phyloP scores from a whole-genome alignment of 768 basidiomycete genomes.

The Leccinum subgranulosum region DNA sequence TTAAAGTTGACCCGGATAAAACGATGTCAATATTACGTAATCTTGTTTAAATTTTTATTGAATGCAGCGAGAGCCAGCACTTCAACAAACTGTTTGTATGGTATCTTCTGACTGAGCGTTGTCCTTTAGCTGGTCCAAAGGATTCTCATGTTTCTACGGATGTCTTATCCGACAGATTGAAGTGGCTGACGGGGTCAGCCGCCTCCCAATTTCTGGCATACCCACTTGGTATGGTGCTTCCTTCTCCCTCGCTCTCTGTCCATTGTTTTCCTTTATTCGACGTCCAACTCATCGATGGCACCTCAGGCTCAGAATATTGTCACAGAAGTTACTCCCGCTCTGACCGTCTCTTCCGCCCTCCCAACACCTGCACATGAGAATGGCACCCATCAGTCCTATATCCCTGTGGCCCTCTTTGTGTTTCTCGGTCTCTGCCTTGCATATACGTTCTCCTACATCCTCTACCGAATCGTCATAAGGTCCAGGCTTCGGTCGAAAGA shows the following conservation, averaged over 20 bases:
- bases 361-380: constrained; percentile 1
- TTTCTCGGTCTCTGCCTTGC: constrained; percentile 26
- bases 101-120: no score
- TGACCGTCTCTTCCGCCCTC: constrained; percentile 1
- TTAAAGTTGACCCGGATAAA: no score
- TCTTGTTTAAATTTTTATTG: no score
- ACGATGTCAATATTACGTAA: no score
- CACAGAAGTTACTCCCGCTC: neutral
- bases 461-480: constrained; percentile 26
- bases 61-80: no score
- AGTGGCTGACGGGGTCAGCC: constrained; percentile 19
- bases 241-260: constrained; percentile 10
- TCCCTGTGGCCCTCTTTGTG: constrained; percentile 19
- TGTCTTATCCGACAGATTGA: neutral
- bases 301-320: constrained; percentile 14
- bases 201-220: neutral
- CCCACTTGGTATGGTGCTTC: constrained; percentile 3
- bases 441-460: constrained; percentile 24
- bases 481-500: constrained; percentile 10
- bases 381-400: constrained; percentile 4
- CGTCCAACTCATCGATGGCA: constrained; percentile 17
- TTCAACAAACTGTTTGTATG: no score
- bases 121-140: no score
- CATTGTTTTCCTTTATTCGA: constrained; percentile 8
- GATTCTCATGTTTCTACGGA: no score